Evolutionary conservation across 2,329 filamentous ascomycete species (phyloP), one percentile per base, ranked within the genome.

Genomic region (Paraconiothyrium sp.): DNA sequence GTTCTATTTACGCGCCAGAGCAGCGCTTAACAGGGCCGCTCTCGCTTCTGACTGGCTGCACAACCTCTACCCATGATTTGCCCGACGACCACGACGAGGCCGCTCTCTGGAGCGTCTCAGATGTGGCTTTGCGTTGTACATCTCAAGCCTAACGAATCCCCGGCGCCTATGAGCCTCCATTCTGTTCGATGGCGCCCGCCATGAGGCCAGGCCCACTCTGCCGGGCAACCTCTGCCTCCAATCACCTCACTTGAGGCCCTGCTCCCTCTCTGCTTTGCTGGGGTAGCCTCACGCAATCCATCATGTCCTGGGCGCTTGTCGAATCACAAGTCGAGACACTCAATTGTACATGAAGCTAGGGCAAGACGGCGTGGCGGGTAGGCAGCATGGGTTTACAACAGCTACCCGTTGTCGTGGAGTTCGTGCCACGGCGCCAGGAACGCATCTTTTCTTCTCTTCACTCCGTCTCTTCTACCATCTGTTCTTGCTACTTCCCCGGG

Each of bases 71-170:
- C 63, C 47, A 60, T 56, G 67, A 71, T 67, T 67, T 65, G 61
- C 56, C 66, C 69, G 47, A 67, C 72, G 69, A 72, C 70, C 65
- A 74, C 68, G 54, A 68, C 72, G 66, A 72, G 61, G 63, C 67
- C 64, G 58, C 64, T 67, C 63, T 72, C 68, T 72, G 66, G 66
- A 71, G 70, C 75, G 76, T 78, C 75, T 78, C 75, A 74, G 70
- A 71, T 73, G 60, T 70, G 63, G 63, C 67, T 67, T 70, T 70
- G 66, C 67, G 72, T 74, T 67, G 70, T 72, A 72, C 72, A 76
- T 73, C 67, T 71, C 65, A 65, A 60, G 52, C 56, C 66, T 68
- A 76, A 71, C 76, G 72, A 77, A 77, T 78, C 72, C 69, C 68
- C 61, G 71, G 75, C 75, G 75, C 68, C 70, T 78, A 76, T 65